Percentiles rank a stretch among this genome's conserved stretches.
Evolutionary conservation across 768 basidiomycete genomes (phyloP).

Genomic region (Lentinula sp.): DNA sequence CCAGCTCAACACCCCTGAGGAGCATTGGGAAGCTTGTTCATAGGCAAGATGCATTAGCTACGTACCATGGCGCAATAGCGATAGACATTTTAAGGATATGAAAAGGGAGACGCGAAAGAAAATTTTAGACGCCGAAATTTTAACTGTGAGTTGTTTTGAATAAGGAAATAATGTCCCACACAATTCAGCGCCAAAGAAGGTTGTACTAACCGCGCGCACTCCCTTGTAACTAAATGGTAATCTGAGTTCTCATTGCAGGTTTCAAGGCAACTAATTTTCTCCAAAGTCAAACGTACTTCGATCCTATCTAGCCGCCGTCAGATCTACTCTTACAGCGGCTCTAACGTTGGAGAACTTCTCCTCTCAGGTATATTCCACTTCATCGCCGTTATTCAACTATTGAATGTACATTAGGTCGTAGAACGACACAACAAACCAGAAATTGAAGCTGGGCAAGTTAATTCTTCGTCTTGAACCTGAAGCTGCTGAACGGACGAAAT

Average conservation of each 20-base stretch:
- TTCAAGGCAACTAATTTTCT: conserved; percentile 5
- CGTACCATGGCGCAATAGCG: conserved; percentile 65
- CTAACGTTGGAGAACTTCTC: conserved; percentile 97
- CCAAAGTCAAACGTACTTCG: conserved; percentile 87
- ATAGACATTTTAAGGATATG: conserved; percentile 18
- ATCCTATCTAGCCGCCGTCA: conserved; percentile 93
- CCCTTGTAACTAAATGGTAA: conserved; percentile 40
- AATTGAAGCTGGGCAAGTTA: conserved; percentile 74
- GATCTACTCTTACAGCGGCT: conserved; percentile 95
- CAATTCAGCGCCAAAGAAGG: background rate
- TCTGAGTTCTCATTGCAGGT: conserved; percentile 14
- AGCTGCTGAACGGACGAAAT: background rate
- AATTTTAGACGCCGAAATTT: background rate
- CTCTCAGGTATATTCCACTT: conserved; percentile 64
- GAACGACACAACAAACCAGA: conserved; percentile 98
- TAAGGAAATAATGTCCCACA: background rate
- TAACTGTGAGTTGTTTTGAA: background rate
- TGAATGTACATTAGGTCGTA: conserved; percentile 59
- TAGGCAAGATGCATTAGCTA: conserved; percentile 4
- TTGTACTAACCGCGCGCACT: background rate
- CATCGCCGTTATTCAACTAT: conserved; percentile 9
- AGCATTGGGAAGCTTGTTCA: conserved; percentile 7
- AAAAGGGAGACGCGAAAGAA: background rate
- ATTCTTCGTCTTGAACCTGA: background rate
- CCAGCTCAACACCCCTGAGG: conserved; percentile 54